These are phyloP conservation scores for Sugiyamaella boreocaroliniensis DNA, from an alignment of 805 yeast species.

Conservation along the genomic window DNA sequence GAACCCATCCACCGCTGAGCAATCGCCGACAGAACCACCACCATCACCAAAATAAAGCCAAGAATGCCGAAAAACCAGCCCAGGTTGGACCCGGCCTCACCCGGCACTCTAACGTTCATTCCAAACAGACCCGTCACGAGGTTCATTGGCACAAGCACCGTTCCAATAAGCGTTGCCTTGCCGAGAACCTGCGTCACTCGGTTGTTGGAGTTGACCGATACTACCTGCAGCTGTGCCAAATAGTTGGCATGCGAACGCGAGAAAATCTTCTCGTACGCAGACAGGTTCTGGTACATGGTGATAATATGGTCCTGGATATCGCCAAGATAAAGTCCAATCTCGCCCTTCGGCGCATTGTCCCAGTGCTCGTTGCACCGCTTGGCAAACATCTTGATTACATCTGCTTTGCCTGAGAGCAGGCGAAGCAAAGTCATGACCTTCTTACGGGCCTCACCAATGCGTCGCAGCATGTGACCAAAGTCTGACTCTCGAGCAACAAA, in stretches of 20 bases:
- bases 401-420: conserved; percentile 86
- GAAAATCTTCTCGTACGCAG: conserved; percentile 88
- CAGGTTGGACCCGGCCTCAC: conserved; percentile 40
- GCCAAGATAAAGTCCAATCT: conserved; percentile 84
- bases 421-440: conserved; percentile 91
- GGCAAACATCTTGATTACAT: conserved; percentile 92
- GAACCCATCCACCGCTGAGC: conserved; percentile 29
- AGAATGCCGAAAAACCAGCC: conserved; percentile 68
- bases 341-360: conserved; percentile 64
- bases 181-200: conserved; percentile 82
- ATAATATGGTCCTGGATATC: conserved; percentile 96
- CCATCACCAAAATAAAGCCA: conserved; percentile 43
- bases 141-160: conserved; percentile 83
- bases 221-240: conserved; percentile 89
- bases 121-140: conserved; percentile 89
- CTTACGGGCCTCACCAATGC: conserved; percentile 83
- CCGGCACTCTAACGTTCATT: conserved; percentile 90
- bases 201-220: conserved; percentile 78
- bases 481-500: conserved; percentile 71
- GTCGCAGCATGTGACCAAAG: conserved; percentile 63
- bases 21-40: conserved; percentile 33
- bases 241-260: conserved; percentile 88
- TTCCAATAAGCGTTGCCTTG: conserved; percentile 84
- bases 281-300: conserved; percentile 87
- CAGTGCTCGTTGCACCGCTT: conserved; percentile 82